phyloP scores from a whole-genome alignment of 164 flowering plant species.

The Sextonia rubra region DNA sequence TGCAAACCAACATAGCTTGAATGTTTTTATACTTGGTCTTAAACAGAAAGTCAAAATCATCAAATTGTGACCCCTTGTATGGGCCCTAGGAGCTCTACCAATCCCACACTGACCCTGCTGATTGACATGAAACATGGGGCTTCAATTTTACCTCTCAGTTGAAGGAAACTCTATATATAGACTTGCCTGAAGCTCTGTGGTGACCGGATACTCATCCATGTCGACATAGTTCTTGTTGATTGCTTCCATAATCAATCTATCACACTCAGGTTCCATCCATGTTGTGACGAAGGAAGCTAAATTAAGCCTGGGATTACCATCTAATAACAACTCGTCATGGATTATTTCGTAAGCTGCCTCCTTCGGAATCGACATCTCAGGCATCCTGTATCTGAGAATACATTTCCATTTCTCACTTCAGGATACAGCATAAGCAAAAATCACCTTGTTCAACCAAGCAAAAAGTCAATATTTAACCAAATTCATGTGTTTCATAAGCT shows the following conservation, averaged over 20 bases:
- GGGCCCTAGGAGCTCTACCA: neutral
- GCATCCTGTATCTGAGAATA: conserved; percentile 43
- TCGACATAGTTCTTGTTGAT: conserved; percentile 39
- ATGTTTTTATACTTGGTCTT: too few relatives aligned
- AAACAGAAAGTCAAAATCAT: too few relatives aligned
- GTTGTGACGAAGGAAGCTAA: conserved; percentile 49
- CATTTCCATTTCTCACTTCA: too few relatives aligned
- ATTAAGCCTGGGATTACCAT: conserved; percentile 56
- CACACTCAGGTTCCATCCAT: conserved; percentile 44
- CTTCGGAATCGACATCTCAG: conserved; percentile 57
- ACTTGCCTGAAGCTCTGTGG: conserved; percentile 43
- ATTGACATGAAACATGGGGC: neutral
- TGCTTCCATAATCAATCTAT: conserved; percentile 31
- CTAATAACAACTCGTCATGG: conserved; percentile 55
- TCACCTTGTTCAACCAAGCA: too few relatives aligned
- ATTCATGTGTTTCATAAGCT: too few relatives aligned
- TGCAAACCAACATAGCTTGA: too few relatives aligned
- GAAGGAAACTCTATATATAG: neutral
- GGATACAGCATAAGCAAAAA: too few relatives aligned
- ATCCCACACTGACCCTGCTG: neutral
- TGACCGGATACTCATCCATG: conserved; percentile 42
- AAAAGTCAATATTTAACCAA: too few relatives aligned
- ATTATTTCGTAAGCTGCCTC: conserved; percentile 62
- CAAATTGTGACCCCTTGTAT: too few relatives aligned
- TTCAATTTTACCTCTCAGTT: neutral